Conservation (phyloP, 352 stramenopile species). For the Phytophthora capsici region DNA sequence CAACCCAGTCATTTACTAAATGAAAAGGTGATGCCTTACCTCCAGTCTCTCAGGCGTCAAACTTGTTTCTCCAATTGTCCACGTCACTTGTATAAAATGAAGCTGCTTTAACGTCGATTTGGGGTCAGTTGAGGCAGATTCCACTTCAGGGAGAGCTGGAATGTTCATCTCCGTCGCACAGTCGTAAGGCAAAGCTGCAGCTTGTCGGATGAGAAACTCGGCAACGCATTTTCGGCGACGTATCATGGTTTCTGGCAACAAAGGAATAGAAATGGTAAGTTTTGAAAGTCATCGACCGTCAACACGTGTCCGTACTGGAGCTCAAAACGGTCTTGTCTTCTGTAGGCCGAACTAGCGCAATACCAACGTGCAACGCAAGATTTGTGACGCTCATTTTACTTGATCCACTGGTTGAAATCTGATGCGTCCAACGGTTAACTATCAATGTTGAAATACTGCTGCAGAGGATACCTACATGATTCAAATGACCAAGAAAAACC, state of each 20-base stretch:
- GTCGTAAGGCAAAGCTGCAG: constrained; percentile 49
- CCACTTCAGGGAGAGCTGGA: constrained; percentile 35
- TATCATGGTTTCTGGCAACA: constrained; percentile 29
- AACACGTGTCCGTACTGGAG: constrained; percentile 39
- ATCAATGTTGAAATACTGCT: neutral
- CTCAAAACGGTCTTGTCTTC: constrained; percentile 33
- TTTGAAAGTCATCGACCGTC: neutral
- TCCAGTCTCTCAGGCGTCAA: constrained; percentile 36
- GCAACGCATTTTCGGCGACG: constrained; percentile 47
- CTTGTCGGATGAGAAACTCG: constrained; percentile 60
- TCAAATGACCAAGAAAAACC: constrained; percentile 55
- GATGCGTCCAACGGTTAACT: neutral
- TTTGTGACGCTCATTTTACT: constrained; percentile 51
- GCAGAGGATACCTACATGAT: constrained; percentile 38
- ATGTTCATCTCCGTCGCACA: constrained; percentile 45
- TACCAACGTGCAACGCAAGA: constrained; percentile 48
- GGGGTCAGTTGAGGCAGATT: neutral
- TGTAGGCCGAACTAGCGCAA: constrained; percentile 48
- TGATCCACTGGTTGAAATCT: constrained; percentile 49
- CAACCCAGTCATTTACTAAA: neutral
- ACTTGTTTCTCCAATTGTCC: constrained; percentile 24
- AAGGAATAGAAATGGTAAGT: neutral
- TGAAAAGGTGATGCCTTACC: constrained; percentile 17
- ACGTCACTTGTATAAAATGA: constrained; percentile 51
- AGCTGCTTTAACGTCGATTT: constrained; percentile 17